Evolutionary conservation across 768 basidiomycete genomes (phyloP), one percentile per base, ranked within the genome.

Genomic region (Termitomyces sp.): DNA sequence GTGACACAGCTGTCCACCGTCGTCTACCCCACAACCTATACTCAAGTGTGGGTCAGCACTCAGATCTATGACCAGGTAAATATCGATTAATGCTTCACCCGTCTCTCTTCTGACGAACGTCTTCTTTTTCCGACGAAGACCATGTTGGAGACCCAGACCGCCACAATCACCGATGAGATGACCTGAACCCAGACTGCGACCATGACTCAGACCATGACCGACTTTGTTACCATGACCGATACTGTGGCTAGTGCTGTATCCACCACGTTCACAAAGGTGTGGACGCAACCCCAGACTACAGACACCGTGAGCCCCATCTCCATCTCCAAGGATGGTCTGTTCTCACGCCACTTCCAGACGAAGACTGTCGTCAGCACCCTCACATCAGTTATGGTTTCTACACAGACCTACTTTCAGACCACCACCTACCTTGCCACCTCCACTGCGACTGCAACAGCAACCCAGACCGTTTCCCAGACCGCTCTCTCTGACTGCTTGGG

Each of bases 61-160:
- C 62, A 77, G 58, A 76, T 84, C 65, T 79, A 83, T 56, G 82
- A 86, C 68, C 81, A 83, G 65, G 83, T 84, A 57, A 63, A 78
- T 17, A 9, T 21, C 12, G 12, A 19, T 42, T 9, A n/a, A 32
- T n/a, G 23, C 21, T 19, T 37, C 9, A 42, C 17, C 52, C 3
- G n/a, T 19, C 16, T 16, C 14, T 39, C 12, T 5, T 19, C n/a
- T 49, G 14, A 37, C 28, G 35, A 37, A 3, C 6, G 6, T 17
- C 28, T 10, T 49, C 3, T 21, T 7, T 61, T 21, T 16, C 59
- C 82, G 78, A 86, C 85, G 48, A 70, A 80, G 75, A 87, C 84
- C 16, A 45, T 82, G 42, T 69, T 77, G 70, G 70, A 81, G 68
- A 79, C 79, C 14, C 65, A 72, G 67, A 79, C 78, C 25, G 73